These are phyloP conservation scores for Colletotrichum salicis DNA, from an alignment of 2,329 filamentous ascomycete species.

Conservation along the genomic window DNA sequence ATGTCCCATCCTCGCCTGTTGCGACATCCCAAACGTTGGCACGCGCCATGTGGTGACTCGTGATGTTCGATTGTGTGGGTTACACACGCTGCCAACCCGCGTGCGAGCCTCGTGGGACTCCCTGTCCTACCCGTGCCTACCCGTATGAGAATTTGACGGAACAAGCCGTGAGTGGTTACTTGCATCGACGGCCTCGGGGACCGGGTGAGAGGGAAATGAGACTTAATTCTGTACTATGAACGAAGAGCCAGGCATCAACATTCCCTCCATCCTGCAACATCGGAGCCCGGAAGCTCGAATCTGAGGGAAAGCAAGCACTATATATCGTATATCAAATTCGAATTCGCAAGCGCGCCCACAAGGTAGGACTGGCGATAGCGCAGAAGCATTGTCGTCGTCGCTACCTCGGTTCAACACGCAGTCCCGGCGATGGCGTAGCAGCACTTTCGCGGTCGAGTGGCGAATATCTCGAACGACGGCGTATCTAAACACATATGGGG, in stretches of 20 bases:
- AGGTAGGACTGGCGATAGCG: constrained; percentile 63
- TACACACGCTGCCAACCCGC: constrained; percentile 1
- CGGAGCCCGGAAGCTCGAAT: background rate
- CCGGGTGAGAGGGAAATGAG: background rate
- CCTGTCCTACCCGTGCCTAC: constrained; percentile 4
- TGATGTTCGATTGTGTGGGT: background rate
- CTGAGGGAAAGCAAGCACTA: background rate
- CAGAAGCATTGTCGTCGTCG: constrained; percentile 62
- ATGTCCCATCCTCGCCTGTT: constrained; percentile 4
- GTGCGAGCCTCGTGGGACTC: constrained; percentile 10
- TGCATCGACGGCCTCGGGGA: background rate
- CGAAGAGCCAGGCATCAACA: constrained; percentile 8
- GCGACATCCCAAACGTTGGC: constrained; percentile 11
- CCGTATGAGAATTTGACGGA: background rate
- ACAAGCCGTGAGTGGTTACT: background rate
- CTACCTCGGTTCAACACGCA: constrained; percentile 61
- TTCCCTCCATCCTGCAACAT: background rate
- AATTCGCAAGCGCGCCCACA: constrained; percentile 55
- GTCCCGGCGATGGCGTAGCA: constrained; percentile 67
- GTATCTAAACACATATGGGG: constrained; percentile 58
- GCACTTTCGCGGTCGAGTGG: constrained; percentile 65
- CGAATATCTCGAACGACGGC: constrained; percentile 53
- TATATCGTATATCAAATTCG: constrained; percentile 26
- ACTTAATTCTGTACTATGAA: constrained; percentile 26
- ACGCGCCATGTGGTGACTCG: constrained; percentile 18